Base-by-base conservation (phyloP, 441 rosid genomes). In the Rhodomyrtus psidioides region DNA sequence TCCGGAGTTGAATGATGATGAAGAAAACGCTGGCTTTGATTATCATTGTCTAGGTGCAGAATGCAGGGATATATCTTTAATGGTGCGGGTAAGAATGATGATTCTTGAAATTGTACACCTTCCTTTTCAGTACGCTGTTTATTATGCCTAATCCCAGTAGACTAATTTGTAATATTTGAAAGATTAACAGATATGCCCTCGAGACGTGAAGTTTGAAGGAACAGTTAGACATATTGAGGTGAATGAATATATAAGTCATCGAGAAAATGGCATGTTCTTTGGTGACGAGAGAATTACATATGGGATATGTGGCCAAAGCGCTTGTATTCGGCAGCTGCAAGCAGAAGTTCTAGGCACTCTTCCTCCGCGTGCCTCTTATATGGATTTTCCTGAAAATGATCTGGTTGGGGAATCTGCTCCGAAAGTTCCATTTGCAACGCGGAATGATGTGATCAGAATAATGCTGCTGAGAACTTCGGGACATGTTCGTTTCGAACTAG, bases 151-250 rank as follows among this genome's bases (percentile, higher is more conserved):
- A 53, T 87, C 39, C 75, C 85, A 83, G 55, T 81, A 55, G 58
- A 59, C 87, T 92, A 89, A 92, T 89, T 87, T 62, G 83, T 89
- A 89, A 87, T 85, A 86, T 92, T 55, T 88, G 86, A 87, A 92
- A 90, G 91, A 86, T 92, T 83, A 90, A 92, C 97, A 98, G 99
- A 95, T 96, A 85, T 88, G 90, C 87, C 96, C 96, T 93, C 95
- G 85, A 89, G 91, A 92, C 87, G 85, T 91, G 93, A 94, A 92
- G 88, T 88, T 96, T 87, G 93, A 93, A 88, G 99, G 98, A 91
- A 89, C 90, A 87, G 87, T 94, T 89, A 92, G 88, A 89, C 88
- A 88, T 85, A 81, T 98, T 85, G 98, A 95, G 92, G 91, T 95
- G 82, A 91, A 93, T 82, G 95, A 96, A 55, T 96, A 90, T 90